Evolutionary conservation across 2,329 filamentous ascomycete species (phyloP), one percentile per base, ranked within the genome.

Genomic region (Corynespora cassiicola): DNA sequence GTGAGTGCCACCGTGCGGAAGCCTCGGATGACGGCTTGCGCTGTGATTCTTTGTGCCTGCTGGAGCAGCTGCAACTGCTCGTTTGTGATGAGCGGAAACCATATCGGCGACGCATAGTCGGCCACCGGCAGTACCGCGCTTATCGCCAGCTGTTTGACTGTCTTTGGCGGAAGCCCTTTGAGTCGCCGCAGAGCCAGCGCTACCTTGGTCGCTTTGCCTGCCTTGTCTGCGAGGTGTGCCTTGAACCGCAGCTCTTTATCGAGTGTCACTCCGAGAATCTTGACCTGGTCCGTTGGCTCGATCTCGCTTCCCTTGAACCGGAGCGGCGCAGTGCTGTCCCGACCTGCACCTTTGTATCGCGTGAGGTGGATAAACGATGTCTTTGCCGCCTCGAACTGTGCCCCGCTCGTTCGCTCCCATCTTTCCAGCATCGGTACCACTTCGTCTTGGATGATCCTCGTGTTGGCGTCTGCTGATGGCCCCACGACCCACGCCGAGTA

Each of bases 251-350:
- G 22, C 25, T 50, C 37, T 25, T 50, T 39, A 36, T 54, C 36
- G 11, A 50, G 34, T 24, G 39, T 44, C 8, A 50, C 48, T 2
- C 45, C 45, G 9, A 52, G 42, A 15, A 54, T 17, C 30, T 50
- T 54, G 17, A 50, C 45, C 31, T 40, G 15, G 27, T 50, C 21
- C 22, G 23, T 42, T 17, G 39, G 45, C 21, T 17, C 7, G 21
- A 52, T 42, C 16, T 45, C 35, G 10, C 47, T 28, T 20, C 20
- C 45, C 59, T 81, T 78, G 6, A 71, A 71, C 73, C 75, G 81
- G 3, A 81, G 67, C 0, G 77, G 75, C 0, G 77, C 71, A 23
- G 75, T 70, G 18, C 26, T 39, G 2, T 50, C 39, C 19, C 37
- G 38, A 31, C 6, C 42, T 27, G 36, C 44, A 4, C n/a, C 41